Percentiles rank a stretch among this genome's conserved stretches.
Evolutionary conservation across 2,329 filamentous ascomycete genomes (phyloP).

Genomic region (Niveomyces coronatus): DNA sequence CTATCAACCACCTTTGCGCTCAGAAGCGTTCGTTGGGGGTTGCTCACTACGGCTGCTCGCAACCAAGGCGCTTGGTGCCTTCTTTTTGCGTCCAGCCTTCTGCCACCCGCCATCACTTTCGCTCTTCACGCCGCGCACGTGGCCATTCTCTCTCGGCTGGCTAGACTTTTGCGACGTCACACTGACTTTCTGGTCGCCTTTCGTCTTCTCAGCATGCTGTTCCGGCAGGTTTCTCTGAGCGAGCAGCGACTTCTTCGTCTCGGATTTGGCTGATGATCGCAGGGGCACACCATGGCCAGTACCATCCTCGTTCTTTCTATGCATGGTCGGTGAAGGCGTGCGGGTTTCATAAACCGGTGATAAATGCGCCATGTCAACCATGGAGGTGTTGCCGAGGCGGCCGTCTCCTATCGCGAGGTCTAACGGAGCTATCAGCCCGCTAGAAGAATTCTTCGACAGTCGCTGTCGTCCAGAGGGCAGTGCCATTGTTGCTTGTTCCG

Average conservation of each 20-base stretch:
- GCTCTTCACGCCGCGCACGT: conserved; percentile 43
- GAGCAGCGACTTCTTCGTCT: conserved; percentile 15
- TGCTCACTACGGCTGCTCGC: conserved; percentile 36
- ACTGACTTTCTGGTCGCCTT: conserved; percentile 25
- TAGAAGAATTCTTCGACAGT: conserved; percentile 33
- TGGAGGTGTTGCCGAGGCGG: conserved; percentile 24
- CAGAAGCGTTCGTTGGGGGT: conserved; percentile 46
- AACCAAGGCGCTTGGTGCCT: conserved; percentile 26
- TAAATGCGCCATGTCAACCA: conserved; percentile 39
- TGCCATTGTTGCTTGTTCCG: conserved; percentile 21
- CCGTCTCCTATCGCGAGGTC: conserved; percentile 43
- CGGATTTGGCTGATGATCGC: conserved; percentile 6
- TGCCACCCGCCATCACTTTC: conserved; percentile 49
- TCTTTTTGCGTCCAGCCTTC: conserved; percentile 40
- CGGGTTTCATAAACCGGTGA: conserved; percentile 66
- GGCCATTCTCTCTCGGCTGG: conserved; percentile 37
- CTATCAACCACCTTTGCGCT: conserved; percentile 54
- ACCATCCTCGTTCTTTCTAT: conserved; percentile 41
- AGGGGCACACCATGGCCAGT: not conserved
- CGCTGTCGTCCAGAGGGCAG: conserved; percentile 24
- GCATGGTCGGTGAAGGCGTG: conserved; percentile 58
- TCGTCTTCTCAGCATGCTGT: conserved; percentile 4
- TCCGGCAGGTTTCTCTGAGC: conserved; percentile 15
- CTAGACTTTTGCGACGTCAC: conserved; percentile 14
- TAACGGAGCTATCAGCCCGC: conserved; percentile 41